Evolutionary conservation across 176 grass and related monocot species (phyloP).

Genomic region (Microstegium vimineum): DNA sequence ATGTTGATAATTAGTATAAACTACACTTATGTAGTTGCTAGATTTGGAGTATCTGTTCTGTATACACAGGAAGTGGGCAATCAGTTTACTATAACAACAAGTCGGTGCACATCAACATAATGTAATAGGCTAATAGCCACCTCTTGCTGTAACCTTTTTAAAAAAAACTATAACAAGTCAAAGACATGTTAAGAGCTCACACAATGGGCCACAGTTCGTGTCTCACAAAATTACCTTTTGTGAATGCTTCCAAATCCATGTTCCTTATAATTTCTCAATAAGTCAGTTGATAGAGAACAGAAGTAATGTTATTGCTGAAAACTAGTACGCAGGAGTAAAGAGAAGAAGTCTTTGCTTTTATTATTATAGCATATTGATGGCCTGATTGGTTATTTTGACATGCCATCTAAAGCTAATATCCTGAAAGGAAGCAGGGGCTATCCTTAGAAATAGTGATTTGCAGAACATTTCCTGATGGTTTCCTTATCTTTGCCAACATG

Average conservation of each 20-base stretch:
- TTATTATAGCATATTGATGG: neutral
- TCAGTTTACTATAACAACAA: neutral
- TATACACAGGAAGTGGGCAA: slow-evolving; percentile 1
- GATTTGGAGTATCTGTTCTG: slow-evolving; percentile 18
- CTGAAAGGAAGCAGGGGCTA: neutral
- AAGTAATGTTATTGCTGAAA: neutral
- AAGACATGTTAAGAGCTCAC: neutral
- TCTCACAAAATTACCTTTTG: slow-evolving; percentile 10
- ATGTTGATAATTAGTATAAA: slow-evolving; percentile 16
- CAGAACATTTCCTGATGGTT: neutral
- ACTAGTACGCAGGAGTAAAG: too few species aligned
- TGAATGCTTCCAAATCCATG: neutral
- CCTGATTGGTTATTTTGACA: slow-evolving; percentile 22
- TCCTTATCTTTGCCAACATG: slow-evolving; percentile 13
- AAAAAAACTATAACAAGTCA: neutral
- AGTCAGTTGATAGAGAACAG: neutral
- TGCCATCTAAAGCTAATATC: slow-evolving; percentile 3
- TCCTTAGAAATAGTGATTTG: neutral
- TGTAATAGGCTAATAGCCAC: neutral
- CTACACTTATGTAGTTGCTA: slow-evolving; percentile 4
- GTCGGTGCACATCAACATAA: neutral
- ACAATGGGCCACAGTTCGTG: neutral
- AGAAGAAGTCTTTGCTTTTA: too few species aligned
- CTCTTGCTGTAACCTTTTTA: neutral
- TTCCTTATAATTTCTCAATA: slow-evolving; percentile 7